phyloP scores from a whole-genome alignment of 2,329 filamentous ascomycete genomes.

The Diaporthe ampelina region DNA sequence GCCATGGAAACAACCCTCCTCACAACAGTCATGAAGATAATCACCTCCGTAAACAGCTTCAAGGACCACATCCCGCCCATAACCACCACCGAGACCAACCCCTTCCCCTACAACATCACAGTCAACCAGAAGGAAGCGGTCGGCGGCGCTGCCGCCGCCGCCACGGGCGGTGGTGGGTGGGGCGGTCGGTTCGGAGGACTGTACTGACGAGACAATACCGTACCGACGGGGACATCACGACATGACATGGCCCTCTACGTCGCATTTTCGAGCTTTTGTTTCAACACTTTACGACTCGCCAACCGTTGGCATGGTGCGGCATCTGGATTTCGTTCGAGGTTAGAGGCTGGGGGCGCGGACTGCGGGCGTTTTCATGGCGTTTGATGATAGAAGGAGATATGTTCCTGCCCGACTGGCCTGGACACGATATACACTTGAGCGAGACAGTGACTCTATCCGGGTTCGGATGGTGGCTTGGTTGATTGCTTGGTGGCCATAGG shows the following conservation, averaged over 20 bases:
- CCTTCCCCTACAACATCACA: conserved; percentile 94
- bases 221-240: too few species aligned
- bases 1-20: conserved; percentile 93
- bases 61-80: conserved; percentile 98
- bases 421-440: neutral
- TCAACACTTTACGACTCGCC: neutral
- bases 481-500: neutral
- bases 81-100: conserved; percentile 90
- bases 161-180: conserved; percentile 30
- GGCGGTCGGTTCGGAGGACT: conserved; percentile 36
- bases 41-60: conserved; percentile 87
- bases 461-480: neutral
- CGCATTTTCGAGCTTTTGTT: neutral
- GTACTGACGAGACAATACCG: conserved; percentile 10
- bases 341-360: neutral
- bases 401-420: neutral
- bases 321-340: too few species aligned
- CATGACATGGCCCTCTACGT: neutral
- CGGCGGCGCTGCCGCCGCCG: conserved; percentile 5
- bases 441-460: neutral
- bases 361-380: conserved; percentile 15
- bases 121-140: conserved; percentile 80
- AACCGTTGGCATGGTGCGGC: neutral
- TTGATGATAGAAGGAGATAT: conserved; percentile 11
- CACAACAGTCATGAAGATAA: conserved; percentile 89